Base-by-base conservation (phyloP, 495 filamentous ascomycete species). In the Hapsidospora chrysogenum region DNA sequence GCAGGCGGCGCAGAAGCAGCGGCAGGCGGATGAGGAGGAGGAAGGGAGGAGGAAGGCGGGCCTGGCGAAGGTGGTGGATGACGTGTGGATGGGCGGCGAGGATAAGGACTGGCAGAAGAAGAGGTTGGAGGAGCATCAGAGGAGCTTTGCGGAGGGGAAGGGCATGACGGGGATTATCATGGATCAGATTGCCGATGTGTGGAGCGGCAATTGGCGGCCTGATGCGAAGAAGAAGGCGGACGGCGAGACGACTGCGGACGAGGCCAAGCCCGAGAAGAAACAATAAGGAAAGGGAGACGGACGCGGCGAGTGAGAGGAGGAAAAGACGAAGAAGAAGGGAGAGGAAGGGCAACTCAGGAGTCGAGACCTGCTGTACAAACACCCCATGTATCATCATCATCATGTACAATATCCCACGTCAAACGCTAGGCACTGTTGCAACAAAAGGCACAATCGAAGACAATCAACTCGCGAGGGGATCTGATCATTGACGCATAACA, bases 141-240 rank as follows among this genome's bases (percentile, higher is more conserved):
- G 82, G 58, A 74, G 74, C 37, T 43, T 86, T 48, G 74, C 76
- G 45, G 71, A 78, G 38, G 86, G 85, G 14, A 79, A 74, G 54
- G 80, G 82, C 17, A 85, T 87, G 64, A 72, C 70, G 11, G 76
- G 72, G 46, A 57, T 94, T 56, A 94, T 94, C 42, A 65, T 69
- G 54, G 80, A 85, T 44, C 78, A 87, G 67, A 69, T 92, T 28
- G 74, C 67, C 64, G 83, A 93, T 54, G 86, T 85, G 28, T 82
- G 69, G 72, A 74, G 64, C 51, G 67, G 65, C 64, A 63, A 51
- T 11, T 53, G 43, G 36, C 33, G 40, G 26, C 42, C 19, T 9
- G 44, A 45, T 36, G 37, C 31, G 33, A 40, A 47, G 28, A 41
- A 32, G 32, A 18, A 40, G 17, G 34, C 39, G 29, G 49, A 47